Evolutionary conservation across 768 basidiomycete genomes (phyloP).

Genomic region (Exsudoporus frostii): DNA sequence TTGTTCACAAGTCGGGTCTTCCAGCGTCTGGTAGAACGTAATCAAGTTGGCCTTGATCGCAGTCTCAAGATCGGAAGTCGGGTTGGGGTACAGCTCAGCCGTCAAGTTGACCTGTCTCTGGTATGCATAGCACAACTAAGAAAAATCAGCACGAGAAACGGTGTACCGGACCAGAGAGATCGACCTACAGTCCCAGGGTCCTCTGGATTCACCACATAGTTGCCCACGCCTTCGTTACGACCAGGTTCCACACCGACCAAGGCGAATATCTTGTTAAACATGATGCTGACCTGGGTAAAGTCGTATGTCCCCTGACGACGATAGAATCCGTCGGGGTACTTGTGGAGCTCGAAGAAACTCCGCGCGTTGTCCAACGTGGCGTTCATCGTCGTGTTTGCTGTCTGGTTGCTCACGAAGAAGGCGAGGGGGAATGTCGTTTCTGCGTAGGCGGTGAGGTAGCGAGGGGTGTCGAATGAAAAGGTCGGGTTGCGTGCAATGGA

Average conservation of each 20-base stretch:
- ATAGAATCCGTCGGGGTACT: slow-evolving; percentile 17
- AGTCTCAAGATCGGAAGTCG: slow-evolving; percentile 12
- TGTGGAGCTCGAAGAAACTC: slow-evolving; percentile 16
- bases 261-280: not conserved
- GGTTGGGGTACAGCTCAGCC: slow-evolving; percentile 19
- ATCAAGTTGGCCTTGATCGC: slow-evolving; percentile 23
- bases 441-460: slow-evolving; percentile 20
- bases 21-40: slow-evolving; percentile 14
- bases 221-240: slow-evolving; percentile 14
- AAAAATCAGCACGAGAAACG: slow-evolving; percentile 1
- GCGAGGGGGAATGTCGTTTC: slow-evolving; percentile 22
- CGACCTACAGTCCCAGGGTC: slow-evolving; percentile 15
- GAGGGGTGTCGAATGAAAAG: slow-evolving; percentile 20
- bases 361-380: slow-evolving; percentile 11
- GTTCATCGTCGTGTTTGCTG: slow-evolving; percentile 11
- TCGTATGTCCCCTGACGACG: slow-evolving; percentile 18
- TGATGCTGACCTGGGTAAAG: not conserved
- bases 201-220: slow-evolving; percentile 10
- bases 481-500: slow-evolving; percentile 23
- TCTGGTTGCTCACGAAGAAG: slow-evolving; percentile 19
- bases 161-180: not conserved
- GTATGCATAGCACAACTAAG: slow-evolving; percentile 17
- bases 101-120: slow-evolving; percentile 19
- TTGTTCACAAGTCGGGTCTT: slow-evolving; percentile 9
- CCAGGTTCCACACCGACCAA: slow-evolving; percentile 12